Percentiles rank a stretch among this genome's conserved stretches.
These are phyloP conservation scores for Aspergillus melleus DNA, from an alignment of 2,329 filamentous ascomycete genomes.

Conservation along the genomic window DNA sequence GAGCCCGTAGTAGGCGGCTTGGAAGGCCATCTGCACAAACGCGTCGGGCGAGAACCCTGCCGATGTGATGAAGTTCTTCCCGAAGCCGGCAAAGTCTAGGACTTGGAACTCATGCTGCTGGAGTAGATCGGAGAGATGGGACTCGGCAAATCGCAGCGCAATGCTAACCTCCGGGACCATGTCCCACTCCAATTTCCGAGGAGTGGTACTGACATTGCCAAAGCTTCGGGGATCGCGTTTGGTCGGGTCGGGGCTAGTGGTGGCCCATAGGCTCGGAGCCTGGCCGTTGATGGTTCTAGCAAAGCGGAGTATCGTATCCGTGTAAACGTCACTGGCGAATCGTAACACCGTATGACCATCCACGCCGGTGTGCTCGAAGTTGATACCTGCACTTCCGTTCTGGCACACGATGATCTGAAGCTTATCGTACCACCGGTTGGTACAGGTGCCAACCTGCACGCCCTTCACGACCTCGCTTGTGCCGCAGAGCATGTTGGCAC, in stretches of 20 bases:
- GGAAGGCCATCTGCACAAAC: conserved; percentile 98
- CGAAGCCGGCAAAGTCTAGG: conserved; percentile 83
- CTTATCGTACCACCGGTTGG: conserved; percentile 99
- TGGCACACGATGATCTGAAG: conserved; percentile 98
- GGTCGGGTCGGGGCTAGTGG: conserved; percentile 83
- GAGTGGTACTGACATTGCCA: conserved; percentile 88
- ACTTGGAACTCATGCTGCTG: conserved; percentile 96
- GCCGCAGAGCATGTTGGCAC: conserved; percentile 97
- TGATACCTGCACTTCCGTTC: conserved; percentile 97
- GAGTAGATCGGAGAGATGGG: conserved; percentile 87
- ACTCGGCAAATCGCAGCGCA: conserved; percentile 92
- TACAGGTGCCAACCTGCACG: conserved; percentile 95
- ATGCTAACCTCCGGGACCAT: conserved; percentile 90
- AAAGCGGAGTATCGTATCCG: conserved; percentile 94
- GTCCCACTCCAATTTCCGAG: conserved; percentile 96
- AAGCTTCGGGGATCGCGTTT: conserved; percentile 91
- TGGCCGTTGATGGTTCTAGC: conserved; percentile 93
- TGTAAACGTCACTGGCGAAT: conserved; percentile 95
- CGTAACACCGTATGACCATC: conserved; percentile 95
- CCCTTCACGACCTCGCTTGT: conserved; percentile 89
- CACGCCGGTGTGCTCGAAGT: conserved; percentile 97
- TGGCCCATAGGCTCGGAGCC: conserved; percentile 88
- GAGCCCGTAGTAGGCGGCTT: conserved; percentile 94
- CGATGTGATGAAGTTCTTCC: conserved; percentile 95
- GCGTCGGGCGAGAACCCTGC: conserved; percentile 97